These are phyloP conservation scores for Tetracentron sinense DNA, from an alignment of 164 flowering plant genomes.

Conservation along the genomic window DNA sequence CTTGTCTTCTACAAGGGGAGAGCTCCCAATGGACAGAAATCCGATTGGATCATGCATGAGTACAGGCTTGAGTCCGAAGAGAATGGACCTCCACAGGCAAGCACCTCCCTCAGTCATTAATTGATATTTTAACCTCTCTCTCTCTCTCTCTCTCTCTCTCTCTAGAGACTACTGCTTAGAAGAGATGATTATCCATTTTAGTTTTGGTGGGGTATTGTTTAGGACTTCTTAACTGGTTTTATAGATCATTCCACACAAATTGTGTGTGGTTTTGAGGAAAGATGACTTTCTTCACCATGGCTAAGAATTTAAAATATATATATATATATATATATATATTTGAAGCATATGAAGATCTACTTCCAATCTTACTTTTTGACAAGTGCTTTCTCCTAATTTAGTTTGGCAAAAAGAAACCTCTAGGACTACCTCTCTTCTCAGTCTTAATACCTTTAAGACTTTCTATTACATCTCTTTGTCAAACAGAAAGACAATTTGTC, in stretches of 20 bases:
- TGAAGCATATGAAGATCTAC: background rate
- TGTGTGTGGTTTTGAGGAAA: background rate
- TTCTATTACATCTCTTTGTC: background rate
- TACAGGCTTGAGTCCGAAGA: conserved; percentile 75
- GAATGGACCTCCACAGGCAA: conserved; percentile 66
- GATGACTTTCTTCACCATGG: background rate
- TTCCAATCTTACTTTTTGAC: background rate
- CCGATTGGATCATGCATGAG: conserved; percentile 92
- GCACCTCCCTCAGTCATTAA: conserved; percentile 7
- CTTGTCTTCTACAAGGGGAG: conserved; percentile 81
- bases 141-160: background rate
- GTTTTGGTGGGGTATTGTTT: too few relatives aligned
- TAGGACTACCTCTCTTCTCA: background rate
- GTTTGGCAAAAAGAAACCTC: background rate
- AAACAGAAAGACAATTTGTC: background rate
- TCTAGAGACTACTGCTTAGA: too few relatives aligned
- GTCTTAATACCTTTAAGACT: background rate
- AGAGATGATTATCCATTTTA: too few relatives aligned
- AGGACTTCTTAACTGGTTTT: background rate
- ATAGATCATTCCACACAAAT: background rate
- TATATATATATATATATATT: too few relatives aligned
- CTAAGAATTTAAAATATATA: background rate
- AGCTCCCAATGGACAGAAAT: conserved; percentile 74
- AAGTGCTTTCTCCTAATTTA: background rate
- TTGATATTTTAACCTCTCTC: background rate